Conservation (phyloP, 257 asterid genomes). For the Anisodus acutangulus region DNA sequence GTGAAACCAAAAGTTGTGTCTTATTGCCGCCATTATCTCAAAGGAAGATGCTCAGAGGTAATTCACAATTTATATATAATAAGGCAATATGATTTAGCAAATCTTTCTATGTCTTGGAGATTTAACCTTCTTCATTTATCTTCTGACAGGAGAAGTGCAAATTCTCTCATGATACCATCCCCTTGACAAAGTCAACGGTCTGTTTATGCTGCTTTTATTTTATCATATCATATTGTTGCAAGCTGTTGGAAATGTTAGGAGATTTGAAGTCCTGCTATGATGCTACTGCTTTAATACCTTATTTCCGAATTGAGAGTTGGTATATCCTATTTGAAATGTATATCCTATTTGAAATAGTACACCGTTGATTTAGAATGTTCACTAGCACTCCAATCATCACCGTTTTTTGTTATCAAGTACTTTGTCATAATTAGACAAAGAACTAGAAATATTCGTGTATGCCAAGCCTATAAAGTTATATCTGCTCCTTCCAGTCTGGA, state of each 20-base stretch:
- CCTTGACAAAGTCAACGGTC: slow-evolving; percentile 87
- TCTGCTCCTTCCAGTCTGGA: background rate
- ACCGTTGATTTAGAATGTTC: background rate
- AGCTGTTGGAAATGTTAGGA: background rate
- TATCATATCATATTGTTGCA: slow-evolving; percentile 24
- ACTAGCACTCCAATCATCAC: slow-evolving; percentile 3
- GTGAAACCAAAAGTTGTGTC: slow-evolving; percentile 60
- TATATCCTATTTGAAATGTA: background rate
- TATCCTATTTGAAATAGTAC: slow-evolving; percentile 1
- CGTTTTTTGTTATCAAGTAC: background rate
- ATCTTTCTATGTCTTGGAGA: background rate
- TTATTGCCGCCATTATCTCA: slow-evolving; percentile 75
- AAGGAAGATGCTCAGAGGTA: slow-evolving; percentile 95
- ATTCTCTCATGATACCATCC: slow-evolving; percentile 87
- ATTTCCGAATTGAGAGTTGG: background rate
- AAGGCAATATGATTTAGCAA: slow-evolving; percentile 28
- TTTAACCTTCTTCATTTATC: slow-evolving; percentile 19
- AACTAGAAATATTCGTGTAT: slow-evolving; percentile 13
- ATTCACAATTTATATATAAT: slow-evolving; percentile 31
- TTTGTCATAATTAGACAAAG: background rate
- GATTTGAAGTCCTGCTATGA: slow-evolving; percentile 9
- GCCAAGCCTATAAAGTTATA: background rate
- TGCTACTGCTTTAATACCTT: slow-evolving; percentile 3
- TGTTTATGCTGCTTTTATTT: slow-evolving; percentile 36
- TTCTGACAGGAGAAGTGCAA: slow-evolving; percentile 82